These are phyloP conservation scores for Lasiodiplodia sp. DNA, from an alignment of 2,329 filamentous ascomycete species.

Conservation along the genomic window DNA sequence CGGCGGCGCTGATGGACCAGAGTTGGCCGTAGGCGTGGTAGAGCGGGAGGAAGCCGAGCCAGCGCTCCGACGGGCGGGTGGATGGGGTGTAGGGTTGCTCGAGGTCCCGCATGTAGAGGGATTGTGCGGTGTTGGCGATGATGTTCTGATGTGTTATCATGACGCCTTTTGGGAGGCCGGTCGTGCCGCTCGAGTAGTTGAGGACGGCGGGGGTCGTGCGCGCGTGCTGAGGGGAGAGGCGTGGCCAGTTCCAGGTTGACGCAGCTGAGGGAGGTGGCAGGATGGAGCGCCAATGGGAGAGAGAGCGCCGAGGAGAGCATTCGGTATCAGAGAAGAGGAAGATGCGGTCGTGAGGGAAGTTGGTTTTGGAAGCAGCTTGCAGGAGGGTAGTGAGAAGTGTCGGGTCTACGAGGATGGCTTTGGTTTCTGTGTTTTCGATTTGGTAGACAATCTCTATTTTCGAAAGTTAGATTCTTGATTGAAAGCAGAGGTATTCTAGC, in stretches of 20 bases:
- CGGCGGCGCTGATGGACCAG: conserved; percentile 48
- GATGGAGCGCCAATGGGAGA: conserved; percentile 54
- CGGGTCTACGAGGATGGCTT: conserved; percentile 59
- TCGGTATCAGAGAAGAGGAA: conserved; percentile 58
- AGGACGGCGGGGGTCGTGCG: conserved; percentile 37
- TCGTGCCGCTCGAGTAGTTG: conserved; percentile 49
- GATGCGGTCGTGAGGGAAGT: conserved; percentile 53
- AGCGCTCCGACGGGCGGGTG: conserved; percentile 40
- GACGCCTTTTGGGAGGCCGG: conserved; percentile 54
- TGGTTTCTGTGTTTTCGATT: conserved; percentile 60
- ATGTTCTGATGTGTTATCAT: conserved; percentile 55
- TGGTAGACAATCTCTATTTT: conserved; percentile 59
- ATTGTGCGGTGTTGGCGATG: conserved; percentile 50
- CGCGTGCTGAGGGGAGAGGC: conserved; percentile 48
- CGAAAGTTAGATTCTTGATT: neutral
- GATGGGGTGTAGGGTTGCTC: conserved; percentile 38
- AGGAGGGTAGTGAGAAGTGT: conserved; percentile 53
- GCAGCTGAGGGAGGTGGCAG: conserved; percentile 47
- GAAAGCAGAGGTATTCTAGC: neutral
- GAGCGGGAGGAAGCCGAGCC: conserved; percentile 47
- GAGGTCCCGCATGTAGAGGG: conserved; percentile 49
- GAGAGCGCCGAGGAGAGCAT: conserved; percentile 40
- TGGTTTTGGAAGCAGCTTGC: conserved; percentile 51
- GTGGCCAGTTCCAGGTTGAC: conserved; percentile 52
- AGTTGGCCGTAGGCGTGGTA: conserved; percentile 51